Percentiles rank a stretch among this genome's conserved stretches.
Evolutionary conservation across 2,329 filamentous ascomycete species (phyloP).

Genomic region (Penicillium nordicum): DNA sequence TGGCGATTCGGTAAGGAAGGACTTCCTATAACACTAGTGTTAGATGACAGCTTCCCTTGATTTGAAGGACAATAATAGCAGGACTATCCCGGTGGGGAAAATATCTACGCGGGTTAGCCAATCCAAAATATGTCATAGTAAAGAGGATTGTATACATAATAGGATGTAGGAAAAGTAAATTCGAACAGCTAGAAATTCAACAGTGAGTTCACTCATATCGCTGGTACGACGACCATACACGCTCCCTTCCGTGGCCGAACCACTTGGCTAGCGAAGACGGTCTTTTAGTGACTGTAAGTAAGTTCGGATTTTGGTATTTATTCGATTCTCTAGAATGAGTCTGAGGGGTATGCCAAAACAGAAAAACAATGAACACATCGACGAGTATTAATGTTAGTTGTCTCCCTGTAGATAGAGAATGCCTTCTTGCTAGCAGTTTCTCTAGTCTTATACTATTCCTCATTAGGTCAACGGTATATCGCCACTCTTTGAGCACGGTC

Average conservation of each 20-base stretch:
- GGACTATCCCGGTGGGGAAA: no score
- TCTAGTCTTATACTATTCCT: background rate
- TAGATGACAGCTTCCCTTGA: no score
- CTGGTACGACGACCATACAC: no score
- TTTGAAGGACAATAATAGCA: no score
- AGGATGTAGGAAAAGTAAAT: no score
- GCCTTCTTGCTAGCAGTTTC: background rate
- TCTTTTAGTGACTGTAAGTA: background rate
- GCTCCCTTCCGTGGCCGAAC: background rate
- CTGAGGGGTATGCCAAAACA: background rate
- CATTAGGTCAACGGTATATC: background rate
- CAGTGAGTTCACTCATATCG: no score
- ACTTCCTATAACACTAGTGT: no score
- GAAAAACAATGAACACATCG: background rate
- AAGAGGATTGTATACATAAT: no score
- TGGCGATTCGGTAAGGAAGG: no score
- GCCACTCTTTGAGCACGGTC: background rate
- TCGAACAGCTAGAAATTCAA: no score
- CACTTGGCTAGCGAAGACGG: background rate
- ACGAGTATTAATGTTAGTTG: background rate
- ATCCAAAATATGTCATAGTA: no score
- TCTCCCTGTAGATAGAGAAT: background rate
- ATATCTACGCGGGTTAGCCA: no score
- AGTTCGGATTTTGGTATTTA: background rate
- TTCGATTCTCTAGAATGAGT: background rate